Evolutionary conservation across 2,329 filamentous ascomycete species (phyloP).

Genomic region (Fusarium praegraminearum): DNA sequence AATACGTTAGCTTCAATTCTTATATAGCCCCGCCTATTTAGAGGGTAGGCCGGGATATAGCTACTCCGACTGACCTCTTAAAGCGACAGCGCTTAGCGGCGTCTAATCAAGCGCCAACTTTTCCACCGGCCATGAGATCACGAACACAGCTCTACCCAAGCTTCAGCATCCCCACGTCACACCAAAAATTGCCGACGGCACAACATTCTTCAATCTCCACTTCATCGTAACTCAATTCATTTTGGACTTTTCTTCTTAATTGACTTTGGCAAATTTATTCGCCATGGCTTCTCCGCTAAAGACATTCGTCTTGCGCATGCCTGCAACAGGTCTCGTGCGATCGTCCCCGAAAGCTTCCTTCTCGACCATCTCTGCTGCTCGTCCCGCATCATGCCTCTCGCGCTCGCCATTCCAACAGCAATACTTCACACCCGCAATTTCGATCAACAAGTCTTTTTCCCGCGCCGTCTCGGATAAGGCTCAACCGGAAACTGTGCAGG

Average conservation of each 20-base stretch:
- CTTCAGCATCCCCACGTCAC: conserved; percentile 36
- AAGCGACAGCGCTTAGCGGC: conserved; percentile 38
- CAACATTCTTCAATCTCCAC: conserved; percentile 36
- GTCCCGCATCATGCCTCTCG: conserved; percentile 41
- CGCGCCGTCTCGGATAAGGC: conserved; percentile 38
- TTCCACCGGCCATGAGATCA: conserved; percentile 47
- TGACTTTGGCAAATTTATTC: not conserved
- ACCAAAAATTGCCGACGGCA: conserved; percentile 32
- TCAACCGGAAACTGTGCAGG: conserved; percentile 6
- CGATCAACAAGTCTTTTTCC: conserved; percentile 34
- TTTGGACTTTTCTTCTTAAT: not conserved
- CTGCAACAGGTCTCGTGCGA: conserved; percentile 41
- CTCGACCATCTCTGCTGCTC: conserved; percentile 40
- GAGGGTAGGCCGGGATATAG: conserved; percentile 12
- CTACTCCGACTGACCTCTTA: not conserved
- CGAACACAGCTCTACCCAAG: conserved; percentile 42
- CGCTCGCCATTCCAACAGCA: conserved; percentile 35
- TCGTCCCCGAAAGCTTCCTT: conserved; percentile 49
- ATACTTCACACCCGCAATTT: conserved; percentile 28
- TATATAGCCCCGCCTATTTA: conserved; percentile 18
- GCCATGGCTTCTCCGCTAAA: conserved; percentile 51
- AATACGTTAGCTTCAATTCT: not conserved
- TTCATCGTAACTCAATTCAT: conserved; percentile 23
- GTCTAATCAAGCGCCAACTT: conserved; percentile 43
- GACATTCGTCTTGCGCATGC: conserved; percentile 51